A percentile compares a stretch with the other conserved stretches of the same genome.
phyloP scores from a whole-genome alignment of 2,329 filamentous ascomycete species.

The Sphaerulina vaccinii region DNA sequence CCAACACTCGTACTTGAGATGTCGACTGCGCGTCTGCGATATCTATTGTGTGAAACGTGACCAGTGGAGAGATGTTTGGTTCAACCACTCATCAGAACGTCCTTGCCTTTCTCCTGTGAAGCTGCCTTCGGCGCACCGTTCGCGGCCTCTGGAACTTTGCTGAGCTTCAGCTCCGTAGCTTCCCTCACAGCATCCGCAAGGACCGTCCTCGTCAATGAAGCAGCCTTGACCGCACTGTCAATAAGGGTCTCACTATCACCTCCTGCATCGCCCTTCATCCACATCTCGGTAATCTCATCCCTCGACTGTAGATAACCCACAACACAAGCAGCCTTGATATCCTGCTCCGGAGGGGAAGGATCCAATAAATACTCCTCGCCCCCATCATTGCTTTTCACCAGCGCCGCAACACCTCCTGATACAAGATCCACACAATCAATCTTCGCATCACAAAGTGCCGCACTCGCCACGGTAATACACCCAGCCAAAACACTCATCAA shows the following conservation, averaged over 20 bases:
- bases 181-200: conserved; percentile 62
- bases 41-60: too few relatives aligned
- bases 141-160: conserved; percentile 8
- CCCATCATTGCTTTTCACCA: conserved; percentile 52
- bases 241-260: conserved; percentile 54
- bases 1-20: too few relatives aligned
- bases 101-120: conserved; percentile 19
- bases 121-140: conserved; percentile 3
- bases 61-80: not conserved
- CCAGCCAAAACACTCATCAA: conserved; percentile 88
- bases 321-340: conserved; percentile 78
- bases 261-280: conserved; percentile 75
- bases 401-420: conserved; percentile 81
- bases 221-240: conserved; percentile 64
- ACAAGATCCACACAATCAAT: conserved; percentile 95
- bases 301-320: conserved; percentile 82
- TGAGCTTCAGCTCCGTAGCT: conserved; percentile 44
- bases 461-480: conserved; percentile 90
- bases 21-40: not conserved
- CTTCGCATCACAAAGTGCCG: conserved; percentile 87
- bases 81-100: conserved; percentile 36
- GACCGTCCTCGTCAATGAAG: conserved; percentile 58
- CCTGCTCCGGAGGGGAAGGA: conserved; percentile 73
- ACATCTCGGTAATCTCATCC: conserved; percentile 91
- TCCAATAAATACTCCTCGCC: conserved; percentile 64